These are phyloP conservation scores for Collybia mongolica DNA, from an alignment of 768 basidiomycete species.

Conservation along the genomic window DNA sequence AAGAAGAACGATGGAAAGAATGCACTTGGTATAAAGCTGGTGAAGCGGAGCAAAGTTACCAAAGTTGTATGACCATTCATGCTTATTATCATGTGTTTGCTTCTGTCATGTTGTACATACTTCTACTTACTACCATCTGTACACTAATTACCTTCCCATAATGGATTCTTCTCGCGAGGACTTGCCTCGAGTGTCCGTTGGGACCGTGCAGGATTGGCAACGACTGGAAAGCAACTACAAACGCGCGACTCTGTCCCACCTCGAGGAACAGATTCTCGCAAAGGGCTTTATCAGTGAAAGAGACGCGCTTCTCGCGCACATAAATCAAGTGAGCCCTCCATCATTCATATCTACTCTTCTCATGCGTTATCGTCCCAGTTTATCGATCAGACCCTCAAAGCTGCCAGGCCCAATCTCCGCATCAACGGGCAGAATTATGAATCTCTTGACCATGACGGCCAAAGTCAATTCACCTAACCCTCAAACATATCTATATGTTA, in stretches of 20 bases:
- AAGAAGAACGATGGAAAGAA: slow-evolving; percentile 61
- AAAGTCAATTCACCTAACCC: slow-evolving; percentile 32
- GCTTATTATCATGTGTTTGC: slow-evolving; percentile 3
- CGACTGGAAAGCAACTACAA: slow-evolving; percentile 55
- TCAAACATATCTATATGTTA: not conserved
- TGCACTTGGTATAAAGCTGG: slow-evolving; percentile 72
- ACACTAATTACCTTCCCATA: not conserved
- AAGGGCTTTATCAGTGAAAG: slow-evolving; percentile 40
- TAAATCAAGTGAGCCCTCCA: slow-evolving; percentile 42
- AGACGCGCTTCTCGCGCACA: slow-evolving; percentile 46
- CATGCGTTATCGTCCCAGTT: slow-evolving; percentile 37
- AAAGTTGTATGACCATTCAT: not conserved
- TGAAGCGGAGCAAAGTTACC: slow-evolving; percentile 43
- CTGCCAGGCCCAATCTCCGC: slow-evolving; percentile 70
- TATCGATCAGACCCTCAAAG: slow-evolving; percentile 58
- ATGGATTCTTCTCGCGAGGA: slow-evolving; percentile 43
- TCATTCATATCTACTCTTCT: not conserved
- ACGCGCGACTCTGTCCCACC: slow-evolving; percentile 37
- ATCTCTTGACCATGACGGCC: slow-evolving; percentile 52
- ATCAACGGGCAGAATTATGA: slow-evolving; percentile 81
- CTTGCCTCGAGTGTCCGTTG: slow-evolving; percentile 56
- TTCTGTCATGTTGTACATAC: slow-evolving; percentile 7
- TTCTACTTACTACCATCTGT: slow-evolving; percentile 9
- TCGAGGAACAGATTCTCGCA: slow-evolving; percentile 46
- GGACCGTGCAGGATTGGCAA: slow-evolving; percentile 66